These are phyloP conservation scores for Cucumis sativus DNA, from an alignment of 306 rosid species.

Conservation along the genomic window Cucumber_9930_V3 NC_026655.2:28894001-28894500, in stretches of 20 bases:
- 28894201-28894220: too few relatives aligned
- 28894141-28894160: background rate
- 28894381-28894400: background rate
- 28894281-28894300: too few relatives aligned
- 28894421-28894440: background rate
- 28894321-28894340: too few relatives aligned
- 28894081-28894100: background rate
- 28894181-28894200: too few relatives aligned
- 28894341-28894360: too few relatives aligned
- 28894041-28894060: conserved; percentile 66
- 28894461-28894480: conserved; percentile 48
- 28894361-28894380: background rate
- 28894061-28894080: conserved; percentile 47
- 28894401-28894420: background rate
- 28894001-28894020: conserved; percentile 52
- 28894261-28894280: too few relatives aligned
- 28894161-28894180: too few relatives aligned
- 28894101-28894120: background rate
- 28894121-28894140: background rate
- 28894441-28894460: background rate
- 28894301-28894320: too few relatives aligned
- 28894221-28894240: too few relatives aligned
- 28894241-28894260: background rate
- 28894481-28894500: conserved; percentile 76
- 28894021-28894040: conserved; percentile 52